phyloP scores from a whole-genome alignment of 2,329 filamentous ascomycete genomes.

The Cryphonectria japonica region DNA sequence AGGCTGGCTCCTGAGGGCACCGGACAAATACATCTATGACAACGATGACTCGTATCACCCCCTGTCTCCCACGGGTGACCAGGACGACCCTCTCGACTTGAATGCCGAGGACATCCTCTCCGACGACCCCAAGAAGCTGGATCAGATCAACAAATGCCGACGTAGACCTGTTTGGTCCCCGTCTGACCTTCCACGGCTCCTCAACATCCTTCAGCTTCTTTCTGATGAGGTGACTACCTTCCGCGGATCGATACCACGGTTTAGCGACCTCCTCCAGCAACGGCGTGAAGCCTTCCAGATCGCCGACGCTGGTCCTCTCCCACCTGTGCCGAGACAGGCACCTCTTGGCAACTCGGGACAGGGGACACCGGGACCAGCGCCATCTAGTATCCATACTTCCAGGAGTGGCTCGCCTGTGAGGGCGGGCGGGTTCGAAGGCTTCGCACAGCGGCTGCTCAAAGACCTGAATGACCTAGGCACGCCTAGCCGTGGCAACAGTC shows the following conservation, averaged over 20 bases:
- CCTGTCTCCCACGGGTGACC: constrained; percentile 32
- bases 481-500: constrained; percentile 54
- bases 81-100: constrained; percentile 38
- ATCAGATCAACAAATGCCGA: constrained; percentile 55
- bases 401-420: constrained; percentile 56
- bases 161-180: constrained; percentile 57
- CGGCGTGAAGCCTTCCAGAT: constrained; percentile 67
- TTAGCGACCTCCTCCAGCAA: constrained; percentile 71
- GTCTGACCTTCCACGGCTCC: constrained; percentile 56
- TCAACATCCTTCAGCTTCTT: constrained; percentile 62
- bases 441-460: constrained; percentile 65
- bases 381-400: constrained; percentile 49
- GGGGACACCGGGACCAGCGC: constrained; percentile 41
- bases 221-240: constrained; percentile 66
- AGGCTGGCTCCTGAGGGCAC: constrained; percentile 84
- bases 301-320: constrained; percentile 51
- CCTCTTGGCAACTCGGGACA: constrained; percentile 34
- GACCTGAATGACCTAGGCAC: constrained; percentile 64
- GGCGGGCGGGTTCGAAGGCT: constrained; percentile 60
- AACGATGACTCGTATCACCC: constrained; percentile 42
- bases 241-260: constrained; percentile 68
- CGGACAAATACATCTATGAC: constrained; percentile 63
- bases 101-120: constrained; percentile 21
- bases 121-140: constrained; percentile 48
- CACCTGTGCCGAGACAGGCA: constrained; percentile 35